Conservation (phyloP, 768 basidiomycete species). For the Hypholoma fasciculare region DNA sequence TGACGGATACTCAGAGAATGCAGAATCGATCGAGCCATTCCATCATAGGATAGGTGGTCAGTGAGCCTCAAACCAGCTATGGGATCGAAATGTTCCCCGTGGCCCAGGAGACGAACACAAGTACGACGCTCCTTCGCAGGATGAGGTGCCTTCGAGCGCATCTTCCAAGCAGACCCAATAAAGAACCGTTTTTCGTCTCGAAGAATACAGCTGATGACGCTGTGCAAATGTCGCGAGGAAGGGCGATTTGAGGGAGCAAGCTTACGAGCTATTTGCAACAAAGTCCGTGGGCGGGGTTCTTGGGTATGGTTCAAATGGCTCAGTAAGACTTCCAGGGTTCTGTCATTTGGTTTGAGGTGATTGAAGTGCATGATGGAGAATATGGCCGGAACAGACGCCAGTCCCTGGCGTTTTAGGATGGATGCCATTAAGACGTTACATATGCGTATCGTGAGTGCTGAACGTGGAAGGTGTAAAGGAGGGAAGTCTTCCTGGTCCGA, state of each 20-base stretch:
- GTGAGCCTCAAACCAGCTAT: constrained; percentile 44
- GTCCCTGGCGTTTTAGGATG: constrained; percentile 46
- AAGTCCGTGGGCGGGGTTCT: constrained; percentile 40
- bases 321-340: constrained; percentile 58
- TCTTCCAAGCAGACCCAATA: constrained; percentile 35
- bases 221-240: constrained; percentile 59
- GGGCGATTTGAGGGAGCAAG: constrained; percentile 45
- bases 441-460: constrained; percentile 43
- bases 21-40: constrained; percentile 34
- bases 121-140: neutral
- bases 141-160: constrained; percentile 37
- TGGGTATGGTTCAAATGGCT: constrained; percentile 46
- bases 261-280: constrained; percentile 48
- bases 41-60: constrained; percentile 22
- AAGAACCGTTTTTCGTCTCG: constrained; percentile 49
- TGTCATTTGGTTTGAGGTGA: constrained; percentile 49
- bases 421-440: constrained; percentile 65
- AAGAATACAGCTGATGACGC: constrained; percentile 51
- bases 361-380: constrained; percentile 56
- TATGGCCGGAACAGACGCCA: constrained; percentile 45
- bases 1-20: constrained; percentile 46
- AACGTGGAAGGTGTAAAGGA: constrained; percentile 21
- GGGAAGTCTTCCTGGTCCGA: constrained; percentile 2
- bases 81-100: constrained; percentile 44
- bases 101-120: constrained; percentile 3